Evolutionary conservation across 2,329 filamentous ascomycete genomes (phyloP).

Genomic region (Aspergillus floridensis): DNA sequence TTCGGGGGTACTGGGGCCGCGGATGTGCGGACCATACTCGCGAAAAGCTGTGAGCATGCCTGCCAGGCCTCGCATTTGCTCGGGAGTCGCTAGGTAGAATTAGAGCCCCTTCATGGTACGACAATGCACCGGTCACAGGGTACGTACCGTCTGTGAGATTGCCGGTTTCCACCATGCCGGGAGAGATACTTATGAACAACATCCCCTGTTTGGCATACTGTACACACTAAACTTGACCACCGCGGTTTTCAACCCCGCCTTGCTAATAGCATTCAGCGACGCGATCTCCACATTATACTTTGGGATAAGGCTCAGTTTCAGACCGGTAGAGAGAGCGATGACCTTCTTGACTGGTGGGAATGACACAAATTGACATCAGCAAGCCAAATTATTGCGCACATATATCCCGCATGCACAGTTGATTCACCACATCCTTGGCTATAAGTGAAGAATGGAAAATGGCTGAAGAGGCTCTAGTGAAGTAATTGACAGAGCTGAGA

Average conservation of each 20-base stretch:
- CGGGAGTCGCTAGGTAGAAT: too few relatives aligned
- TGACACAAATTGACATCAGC: too few relatives aligned
- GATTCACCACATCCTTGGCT: too few relatives aligned
- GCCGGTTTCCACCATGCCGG: conserved; percentile 51
- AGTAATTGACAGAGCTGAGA: too few relatives aligned
- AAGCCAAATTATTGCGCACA: too few relatives aligned
- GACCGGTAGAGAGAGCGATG: conserved; percentile 49
- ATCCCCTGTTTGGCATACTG: conserved; percentile 52
- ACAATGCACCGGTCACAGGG: too few relatives aligned
- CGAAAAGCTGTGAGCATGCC: too few relatives aligned
- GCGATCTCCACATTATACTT: conserved; percentile 35
- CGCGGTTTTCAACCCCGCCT: conserved; percentile 54
- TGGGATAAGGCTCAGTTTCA: conserved; percentile 43
- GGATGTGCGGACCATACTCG: conserved; percentile 42
- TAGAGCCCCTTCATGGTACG: too few relatives aligned
- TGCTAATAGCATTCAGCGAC: conserved; percentile 49
- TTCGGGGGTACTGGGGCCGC: conserved; percentile 34
- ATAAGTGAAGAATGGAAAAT: too few relatives aligned
- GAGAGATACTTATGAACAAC: conserved; percentile 53
- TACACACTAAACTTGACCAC: conserved; percentile 53
- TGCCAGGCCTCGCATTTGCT: too few relatives aligned
- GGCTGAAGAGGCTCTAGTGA: too few relatives aligned
- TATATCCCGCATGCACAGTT: too few relatives aligned
- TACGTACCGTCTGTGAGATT: conserved; percentile 22
- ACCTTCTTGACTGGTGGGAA: conserved; percentile 49